Evolutionary conservation across 2,329 filamentous ascomycete genomes (phyloP), one percentile per base, ranked within the genome.

Genomic region (Fusarium musae): DNA sequence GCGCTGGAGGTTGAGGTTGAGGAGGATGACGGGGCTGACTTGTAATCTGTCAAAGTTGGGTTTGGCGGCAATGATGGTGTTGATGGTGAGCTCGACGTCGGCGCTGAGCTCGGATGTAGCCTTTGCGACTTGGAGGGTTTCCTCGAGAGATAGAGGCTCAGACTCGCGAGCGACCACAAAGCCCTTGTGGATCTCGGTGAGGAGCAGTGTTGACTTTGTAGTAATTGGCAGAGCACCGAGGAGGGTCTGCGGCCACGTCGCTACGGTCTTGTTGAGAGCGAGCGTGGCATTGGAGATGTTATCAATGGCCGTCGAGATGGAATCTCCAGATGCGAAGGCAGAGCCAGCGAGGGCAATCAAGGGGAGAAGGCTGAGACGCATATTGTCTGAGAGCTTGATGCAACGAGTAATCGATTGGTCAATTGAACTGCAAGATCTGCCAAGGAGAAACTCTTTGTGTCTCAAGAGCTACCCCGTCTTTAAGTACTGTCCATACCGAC

Each of bases 31-130:
- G 0, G 85, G 84, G 52, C 78, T 80, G 40, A 87, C 70, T 3
- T 85, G 59, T 10, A 86, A 75, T 43, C 78, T 78, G 70, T 86
- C 82, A 64, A 87, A 88, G 69, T 85, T 83, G 26, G 77, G 79
- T 77, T 86, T 85, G 34, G 80, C 75, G 16, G 64, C 74, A 65
- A 85, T 78, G 28, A 87, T 75, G n/a, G 79, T 79, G 12, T 76
- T 71, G 36, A 86, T 79, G 8, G 83, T 83, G 37, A 72, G 59
- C 70, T 84, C 81, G 67, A 86, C 83, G n/a, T 78, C 76, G 16
- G 50, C 60, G 49, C 80, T 78, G 32, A 87, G 81, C 12, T 78
- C 69, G 6, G 72, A 62, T 9, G 84, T 83, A 6, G 82, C 80
- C 23, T 71, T 58, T 62, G 83, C 84, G 10, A 87, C 81, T 46